Base-by-base conservation (phyloP, 257 asterid genomes). In the Coffea eugenioides region DNA sequence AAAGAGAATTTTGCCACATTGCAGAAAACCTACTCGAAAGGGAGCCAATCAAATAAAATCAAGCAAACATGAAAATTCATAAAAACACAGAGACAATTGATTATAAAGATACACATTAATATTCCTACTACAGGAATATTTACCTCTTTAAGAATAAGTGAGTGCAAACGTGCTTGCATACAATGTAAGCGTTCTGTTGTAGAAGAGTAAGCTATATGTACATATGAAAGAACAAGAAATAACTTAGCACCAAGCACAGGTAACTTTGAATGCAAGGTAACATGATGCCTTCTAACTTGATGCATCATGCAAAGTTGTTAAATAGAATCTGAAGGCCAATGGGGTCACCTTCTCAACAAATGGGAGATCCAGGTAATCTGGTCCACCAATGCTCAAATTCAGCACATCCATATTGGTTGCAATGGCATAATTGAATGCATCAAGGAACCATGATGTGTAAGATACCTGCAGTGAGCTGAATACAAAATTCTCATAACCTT, bases 391-490 rank as follows among this genome's bases (percentile, higher is more conserved):
- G 90, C 99, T 96, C 92, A 94, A 90, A 84, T 96, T 96, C 91
- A 96, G 90, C 86, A 96, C 99, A 64, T 96, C 98, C 98, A 96
- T 94, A 81, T 91, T 84, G 84, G 92, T 91, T 41, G 99, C 97
- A 86, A 96, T 94, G 51, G 99, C 99, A 84, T 93, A 95, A 80
- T 95, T 95, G 89, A 95, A 95, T 76, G 99, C 99, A 82, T 95
- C 99, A 90, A 95, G 99, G 85, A 95, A 95, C 98, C 98, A 95
- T 43, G 99, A 95, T 34, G 99, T 95, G 87, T 92, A 95, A 69
- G 99, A 95, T 83, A 95, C 97, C 99, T 95, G 99, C 93, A 95
- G 86, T 84, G 83, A 93, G 93, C 98, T 95, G 98, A 93, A 90
- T 76, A 88, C 86, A 92, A 84, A 88, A 84, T 92, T 88, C 94